phyloP scores from a whole-genome alignment of 129 eudicot genomes.

The Silybum marianum region DNA sequence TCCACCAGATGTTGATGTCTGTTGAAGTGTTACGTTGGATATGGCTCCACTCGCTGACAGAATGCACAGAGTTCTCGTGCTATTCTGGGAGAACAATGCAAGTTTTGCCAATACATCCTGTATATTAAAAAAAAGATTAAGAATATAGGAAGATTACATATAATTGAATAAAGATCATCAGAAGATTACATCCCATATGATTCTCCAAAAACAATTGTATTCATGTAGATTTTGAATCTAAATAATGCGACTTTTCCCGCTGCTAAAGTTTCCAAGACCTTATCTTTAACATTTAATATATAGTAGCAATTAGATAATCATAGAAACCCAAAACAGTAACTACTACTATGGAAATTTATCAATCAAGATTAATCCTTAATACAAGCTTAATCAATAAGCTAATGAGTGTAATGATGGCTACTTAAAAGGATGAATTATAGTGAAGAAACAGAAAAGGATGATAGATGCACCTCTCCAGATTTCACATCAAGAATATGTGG shows the following conservation, averaged over 20 bases:
- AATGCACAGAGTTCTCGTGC: conserved; percentile 36
- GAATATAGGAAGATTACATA: too few relatives aligned
- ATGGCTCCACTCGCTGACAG: conserved; percentile 46
- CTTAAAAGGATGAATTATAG: neutral
- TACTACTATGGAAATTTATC: neutral
- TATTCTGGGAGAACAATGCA: conserved; percentile 35
- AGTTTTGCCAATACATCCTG: conserved; percentile 35
- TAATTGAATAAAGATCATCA: neutral
- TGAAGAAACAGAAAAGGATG: conserved; percentile 10
- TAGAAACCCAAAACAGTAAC: neutral
- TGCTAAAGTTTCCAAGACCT: too few relatives aligned
- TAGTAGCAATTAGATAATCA: neutral
- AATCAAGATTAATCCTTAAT: neutral
- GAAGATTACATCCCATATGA: neutral
- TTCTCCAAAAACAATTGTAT: neutral
- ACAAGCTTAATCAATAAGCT: neutral
- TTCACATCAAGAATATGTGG: conserved; percentile 48
- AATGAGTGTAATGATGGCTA: too few relatives aligned
- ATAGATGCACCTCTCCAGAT: conserved; percentile 48
- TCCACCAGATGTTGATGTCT: conserved; percentile 38
- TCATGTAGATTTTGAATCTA: too few relatives aligned
- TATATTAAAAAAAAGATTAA: too few relatives aligned
- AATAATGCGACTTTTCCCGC: too few relatives aligned
- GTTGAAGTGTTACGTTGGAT: conserved; percentile 45
- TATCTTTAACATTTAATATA: neutral